Conservation (phyloP, 164 flowering plant genomes). For the Kingdonia uniflora region DNA sequence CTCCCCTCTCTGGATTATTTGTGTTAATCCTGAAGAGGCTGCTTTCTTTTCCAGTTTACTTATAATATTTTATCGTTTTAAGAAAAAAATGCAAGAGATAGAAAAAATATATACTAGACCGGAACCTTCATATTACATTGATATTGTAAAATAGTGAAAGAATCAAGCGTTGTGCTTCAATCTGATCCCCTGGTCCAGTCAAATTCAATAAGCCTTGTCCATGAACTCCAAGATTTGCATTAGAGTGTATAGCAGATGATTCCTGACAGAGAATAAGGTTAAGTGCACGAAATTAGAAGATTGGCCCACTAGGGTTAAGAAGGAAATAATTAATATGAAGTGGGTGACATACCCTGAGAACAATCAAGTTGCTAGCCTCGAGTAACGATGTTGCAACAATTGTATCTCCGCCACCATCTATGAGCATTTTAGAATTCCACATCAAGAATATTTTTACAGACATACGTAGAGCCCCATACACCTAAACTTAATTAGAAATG, state of each 20-base stretch:
- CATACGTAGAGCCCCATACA: slow-evolving; percentile 93
- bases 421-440: slow-evolving; percentile 87
- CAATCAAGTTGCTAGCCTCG: slow-evolving; percentile 84
- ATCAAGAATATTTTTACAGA: slow-evolving; percentile 83
- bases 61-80: no score
- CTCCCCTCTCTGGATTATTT: no score
- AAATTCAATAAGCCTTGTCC: slow-evolving; percentile 95
- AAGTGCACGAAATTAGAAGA: neutral
- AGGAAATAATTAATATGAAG: neutral
- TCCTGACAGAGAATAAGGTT: slow-evolving; percentile 35
- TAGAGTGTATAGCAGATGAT: slow-evolving; percentile 81
- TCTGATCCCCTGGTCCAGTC: slow-evolving; percentile 81
- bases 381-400: slow-evolving; percentile 83
- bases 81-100: no score
- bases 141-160: slow-evolving; percentile 83
- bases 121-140: slow-evolving; percentile 41
- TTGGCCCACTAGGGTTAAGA: neutral
- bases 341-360: slow-evolving; percentile 56
- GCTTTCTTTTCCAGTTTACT: no score
- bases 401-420: slow-evolving; percentile 66
- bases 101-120: no score
- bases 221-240: slow-evolving; percentile 95
- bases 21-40: no score
- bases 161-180: slow-evolving; percentile 91
- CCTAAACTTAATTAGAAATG: slow-evolving; percentile 25